Conservation (phyloP, 2,329 filamentous ascomycete genomes). For the Seiridium unicorne region DNA sequence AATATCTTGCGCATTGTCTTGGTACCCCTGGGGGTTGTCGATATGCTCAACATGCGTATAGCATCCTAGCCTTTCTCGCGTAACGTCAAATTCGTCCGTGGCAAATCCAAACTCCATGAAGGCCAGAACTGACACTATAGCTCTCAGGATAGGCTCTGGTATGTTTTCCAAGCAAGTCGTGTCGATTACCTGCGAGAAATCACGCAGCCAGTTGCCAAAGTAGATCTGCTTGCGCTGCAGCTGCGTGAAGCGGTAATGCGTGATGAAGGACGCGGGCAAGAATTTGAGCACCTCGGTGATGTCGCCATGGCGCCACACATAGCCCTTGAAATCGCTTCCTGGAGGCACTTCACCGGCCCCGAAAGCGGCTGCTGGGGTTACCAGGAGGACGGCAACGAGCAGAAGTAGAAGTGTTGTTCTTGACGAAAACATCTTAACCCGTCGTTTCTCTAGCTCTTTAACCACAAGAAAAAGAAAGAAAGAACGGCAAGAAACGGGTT, state of each 20-base stretch:
- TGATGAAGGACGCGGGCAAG: slow-evolving; percentile 35
- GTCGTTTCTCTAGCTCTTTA: not conserved
- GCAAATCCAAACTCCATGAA: slow-evolving; percentile 58
- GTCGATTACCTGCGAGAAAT: slow-evolving; percentile 55
- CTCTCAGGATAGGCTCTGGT: slow-evolving; percentile 50
- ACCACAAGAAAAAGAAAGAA: no score
- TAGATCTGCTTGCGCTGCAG: slow-evolving; percentile 37
- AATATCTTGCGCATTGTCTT: slow-evolving; percentile 24
- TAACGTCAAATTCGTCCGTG: slow-evolving; percentile 56
- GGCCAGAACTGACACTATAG: slow-evolving; percentile 52
- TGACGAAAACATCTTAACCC: not conserved
- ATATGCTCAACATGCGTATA: slow-evolving; percentile 54
- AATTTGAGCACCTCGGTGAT: slow-evolving; percentile 35
- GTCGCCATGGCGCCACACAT: slow-evolving; percentile 39
- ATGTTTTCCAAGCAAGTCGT: slow-evolving; percentile 51
- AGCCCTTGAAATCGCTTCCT: slow-evolving; percentile 36
- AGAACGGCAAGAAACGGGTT: no score
- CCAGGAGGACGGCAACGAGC: slow-evolving; percentile 34
- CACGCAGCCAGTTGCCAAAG: slow-evolving; percentile 44
- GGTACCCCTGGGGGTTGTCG: slow-evolving; percentile 40
- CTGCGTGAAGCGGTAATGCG: slow-evolving; percentile 34
- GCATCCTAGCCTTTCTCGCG: slow-evolving; percentile 46
- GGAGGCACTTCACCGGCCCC: slow-evolving; percentile 36
- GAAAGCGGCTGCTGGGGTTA: slow-evolving; percentile 31
- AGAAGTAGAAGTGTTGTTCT: not conserved